Base-by-base conservation (phyloP, 2,329 filamentous ascomycete species). In the Leptographium lundbergii region DNA sequence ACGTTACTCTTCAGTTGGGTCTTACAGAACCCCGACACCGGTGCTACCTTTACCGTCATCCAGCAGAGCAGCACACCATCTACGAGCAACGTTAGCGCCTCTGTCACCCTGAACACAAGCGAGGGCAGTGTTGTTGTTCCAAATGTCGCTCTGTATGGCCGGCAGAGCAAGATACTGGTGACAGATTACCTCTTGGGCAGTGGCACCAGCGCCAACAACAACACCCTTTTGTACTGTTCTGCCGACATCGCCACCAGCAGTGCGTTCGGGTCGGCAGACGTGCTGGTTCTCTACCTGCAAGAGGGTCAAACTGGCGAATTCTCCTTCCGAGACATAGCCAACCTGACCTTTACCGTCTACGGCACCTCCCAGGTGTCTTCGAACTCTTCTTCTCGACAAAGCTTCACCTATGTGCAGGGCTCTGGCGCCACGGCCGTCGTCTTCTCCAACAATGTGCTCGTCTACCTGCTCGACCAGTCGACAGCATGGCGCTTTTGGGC, bases 161-260 rank as follows among this genome's bases (percentile, higher is more conserved):
- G 85, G 25, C 86, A 89, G 66, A 86, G 84, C 0, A 88, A 81
- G 70, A 77, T 87, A 50, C 81, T 86, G 65, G 79, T 88, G 4
- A 82, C 79, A 0, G 83, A 89, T 63, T 89, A 88, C 61, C 74
- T 80, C 14, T 70, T 88, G 54, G 83, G 81, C 0, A 76, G 78
- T n/a, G 70, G 54, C 34, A 6, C 10, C 4, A 11, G 54, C 11
- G 4, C 5, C 1, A 50, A 32, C 27, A 79, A 74, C 1, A 74
- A 52, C 25, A 55, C 50, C 1, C 66, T 89, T 19, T 68, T 87
- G 0, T 89, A 88, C 69, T 87, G 82, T 0, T 85, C 86, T 2
- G 84, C 83, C 0, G 86, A 89, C 65, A 79, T 89, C 27, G 82
- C 85, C 62, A 87, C 60, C 9, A 62, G 59, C 39, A 59, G 51